phyloP scores from a whole-genome alignment of 331 rosid genomes.

The Spiraea crenata region DNA sequence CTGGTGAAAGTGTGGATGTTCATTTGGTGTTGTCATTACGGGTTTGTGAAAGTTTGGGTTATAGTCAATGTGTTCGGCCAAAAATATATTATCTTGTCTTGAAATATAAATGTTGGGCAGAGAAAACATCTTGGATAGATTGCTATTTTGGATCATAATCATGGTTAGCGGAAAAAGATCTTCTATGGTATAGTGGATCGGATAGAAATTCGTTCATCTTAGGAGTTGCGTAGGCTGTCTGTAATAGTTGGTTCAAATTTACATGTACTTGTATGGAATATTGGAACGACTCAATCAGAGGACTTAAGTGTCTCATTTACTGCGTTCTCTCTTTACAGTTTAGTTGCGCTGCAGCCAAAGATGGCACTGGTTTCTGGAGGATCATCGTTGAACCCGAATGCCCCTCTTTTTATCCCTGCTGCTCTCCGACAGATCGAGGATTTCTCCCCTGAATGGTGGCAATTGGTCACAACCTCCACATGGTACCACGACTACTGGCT shows the following conservation, averaged over 20 bases:
- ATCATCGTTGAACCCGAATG: constrained; percentile 77
- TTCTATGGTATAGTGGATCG: neutral
- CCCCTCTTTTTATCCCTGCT: constrained; percentile 78
- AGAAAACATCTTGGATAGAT: neutral
- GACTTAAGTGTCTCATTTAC: neutral
- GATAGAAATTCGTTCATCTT: neutral
- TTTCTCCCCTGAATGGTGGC: constrained; percentile 96
- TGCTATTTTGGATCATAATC: neutral
- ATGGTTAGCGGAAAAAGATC: neutral
- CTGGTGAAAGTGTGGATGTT: neutral
- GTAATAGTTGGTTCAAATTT: neutral
- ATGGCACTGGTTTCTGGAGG: constrained; percentile 78
- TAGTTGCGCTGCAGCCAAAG: constrained; percentile 15
- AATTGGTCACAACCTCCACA: constrained; percentile 66
- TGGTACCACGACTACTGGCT: constrained; percentile 92
- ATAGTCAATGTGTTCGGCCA: too few relatives aligned
- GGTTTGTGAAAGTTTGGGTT: too few relatives aligned
- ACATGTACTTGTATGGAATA: neutral
- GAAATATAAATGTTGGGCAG: neutral
- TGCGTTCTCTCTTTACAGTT: neutral
- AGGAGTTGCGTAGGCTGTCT: neutral
- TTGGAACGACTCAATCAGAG: neutral
- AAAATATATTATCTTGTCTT: too few relatives aligned
- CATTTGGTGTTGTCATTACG: too few relatives aligned
- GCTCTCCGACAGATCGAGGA: constrained; percentile 85